Conservation (phyloP, 2,329 filamentous ascomycete genomes). For the Sporothrix luriei region DNA sequence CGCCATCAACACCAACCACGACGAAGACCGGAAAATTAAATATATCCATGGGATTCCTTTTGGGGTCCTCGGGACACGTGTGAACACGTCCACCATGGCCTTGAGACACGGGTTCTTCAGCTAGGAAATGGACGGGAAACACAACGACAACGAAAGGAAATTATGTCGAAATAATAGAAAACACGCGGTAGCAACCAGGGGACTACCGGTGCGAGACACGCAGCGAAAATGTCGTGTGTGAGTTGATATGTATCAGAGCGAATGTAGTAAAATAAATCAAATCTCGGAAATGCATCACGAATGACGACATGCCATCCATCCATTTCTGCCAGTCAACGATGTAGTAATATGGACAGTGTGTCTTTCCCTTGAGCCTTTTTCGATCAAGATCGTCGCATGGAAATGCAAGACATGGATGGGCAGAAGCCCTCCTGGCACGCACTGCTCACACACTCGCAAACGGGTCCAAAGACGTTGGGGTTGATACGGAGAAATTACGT, state of each 20-base stretch:
- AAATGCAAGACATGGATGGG: background rate
- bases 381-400: constrained; percentile 4
- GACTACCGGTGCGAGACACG: background rate
- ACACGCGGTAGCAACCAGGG: constrained; percentile 15
- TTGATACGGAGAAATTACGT: background rate
- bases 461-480: background rate
- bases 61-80: background rate
- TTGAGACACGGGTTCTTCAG: background rate
- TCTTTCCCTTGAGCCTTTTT: background rate
- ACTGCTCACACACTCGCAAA: background rate
- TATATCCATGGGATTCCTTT: background rate
- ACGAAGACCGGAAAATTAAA: background rate
- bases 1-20: background rate
- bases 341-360: background rate
- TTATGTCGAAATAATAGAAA: background rate
- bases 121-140: constrained; percentile 9
- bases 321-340: background rate
- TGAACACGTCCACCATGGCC: background rate
- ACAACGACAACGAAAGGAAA: background rate
- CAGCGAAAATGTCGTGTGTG: background rate
- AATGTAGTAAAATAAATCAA: constrained; percentile 3
- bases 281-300: constrained; percentile 1
- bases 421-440: background rate
- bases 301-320: constrained; percentile 21
- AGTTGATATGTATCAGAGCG: too few species aligned